Base-by-base conservation (phyloP, 108 stramenopile species). In the Cylindrotheca fusiformis region DNA sequence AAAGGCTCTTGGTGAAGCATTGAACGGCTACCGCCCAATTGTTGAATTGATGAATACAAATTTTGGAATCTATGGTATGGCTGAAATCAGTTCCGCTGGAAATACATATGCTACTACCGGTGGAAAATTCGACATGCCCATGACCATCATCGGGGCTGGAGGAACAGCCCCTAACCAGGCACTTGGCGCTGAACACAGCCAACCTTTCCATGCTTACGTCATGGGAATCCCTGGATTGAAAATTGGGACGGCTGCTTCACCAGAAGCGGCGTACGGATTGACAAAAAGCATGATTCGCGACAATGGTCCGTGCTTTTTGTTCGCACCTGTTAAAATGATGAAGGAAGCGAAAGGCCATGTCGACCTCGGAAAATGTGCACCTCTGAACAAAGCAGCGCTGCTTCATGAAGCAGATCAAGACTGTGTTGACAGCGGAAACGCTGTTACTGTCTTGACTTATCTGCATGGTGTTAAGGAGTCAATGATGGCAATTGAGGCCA, bases 41-140 rank as follows among this genome's bases (percentile, higher is more conserved):
- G 94, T 98, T 31, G 97, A 98, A 79, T 84, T 98, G 57, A 98
- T 98, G 97, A 98, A 98, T 81, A 95, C 97, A 32, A 98, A 98
- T 86, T 98, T 98, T 71, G 97, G 97, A 58, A 98, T 98, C 73
- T 98, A 96, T 75, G 97, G 97, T 36, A 96, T 98, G 96, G 96
- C 97, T 31, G 97, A 98, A 80, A 70, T 98, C 49, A 83, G 80
- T 71, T 96, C 95, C 36, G 97, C 97, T 52, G 97, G 97, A 58
- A 98, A 98, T 84, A 98, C 97, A 25, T 98, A 84, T 59, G 97
- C 97, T 20, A 98, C 97, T 17, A 98, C 97, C 25, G 97, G 97
- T 57, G 97, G 97, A 26, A 90, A 95, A 59, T 98, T 98, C 67
- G 86, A 96, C 72, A 98, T 98, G 97, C 97, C 97, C 70, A 85